Base-by-base conservation (phyloP, 331 rosid genomes). In the Pyracantha coccinea region DNA sequence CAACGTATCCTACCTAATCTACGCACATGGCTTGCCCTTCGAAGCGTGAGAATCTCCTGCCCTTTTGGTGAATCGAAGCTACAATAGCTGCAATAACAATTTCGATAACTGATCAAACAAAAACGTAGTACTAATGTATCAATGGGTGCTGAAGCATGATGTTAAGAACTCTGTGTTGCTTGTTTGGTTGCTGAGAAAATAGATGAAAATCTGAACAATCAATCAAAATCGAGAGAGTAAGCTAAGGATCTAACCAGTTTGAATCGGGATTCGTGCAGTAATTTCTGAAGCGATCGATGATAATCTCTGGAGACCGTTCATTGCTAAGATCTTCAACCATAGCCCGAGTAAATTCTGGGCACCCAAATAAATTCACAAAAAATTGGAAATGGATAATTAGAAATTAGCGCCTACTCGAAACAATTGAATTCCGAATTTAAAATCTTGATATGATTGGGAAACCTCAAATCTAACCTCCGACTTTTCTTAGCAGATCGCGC, bases 21-120 rank as follows among this genome's bases (percentile, higher is more conserved):
- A 60, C 74, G 92, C 23, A 83, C 87, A 73, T 88, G 96, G 35
- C 72, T 77, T 82, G 81, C 85, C 72, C 61, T 83, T 73, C 63
- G 71, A 65, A 89, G 81, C 0, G 97, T 89, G 82, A 91, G 88
- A 83, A 76, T 73, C 75, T 87, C 97, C 74, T 80, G 87, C 66
- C 95, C 94, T 54, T 76, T 78, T 1, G 94, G 80, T 8, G 79
- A 79, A 83, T 83, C 77, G 25, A 79, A 85, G 69, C 87, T 79
- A 13, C 98, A 93, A 65, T 23, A 77, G 75, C 98, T 89, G 96
- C 79, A 11, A 71, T 20, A 31, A 61, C 15, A 28, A 8, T 52
- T 69, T 6, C 9, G 7, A 69, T 69, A 10, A 27, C 59, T 8
- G 24, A 25, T 23, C 9, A 68, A 1, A 9, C 4, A 2, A 41